Conservation (phyloP, 1,284 basidiomycete species). For the Pyrrhoderma lamaoense region DNA sequence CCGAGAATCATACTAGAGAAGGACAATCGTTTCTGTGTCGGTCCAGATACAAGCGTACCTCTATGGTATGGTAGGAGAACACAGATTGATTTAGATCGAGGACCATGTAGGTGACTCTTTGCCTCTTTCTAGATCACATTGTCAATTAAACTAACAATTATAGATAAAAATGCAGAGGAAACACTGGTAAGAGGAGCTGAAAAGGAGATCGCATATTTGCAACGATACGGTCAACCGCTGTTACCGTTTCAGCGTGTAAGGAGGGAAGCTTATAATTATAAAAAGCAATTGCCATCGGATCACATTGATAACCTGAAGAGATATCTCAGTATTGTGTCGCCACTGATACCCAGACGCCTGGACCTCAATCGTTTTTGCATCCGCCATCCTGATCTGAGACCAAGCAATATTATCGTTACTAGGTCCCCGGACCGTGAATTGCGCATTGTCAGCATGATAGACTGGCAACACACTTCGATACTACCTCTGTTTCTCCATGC, state of each 20-base stretch:
- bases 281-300: conserved; percentile 40
- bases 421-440: conserved; percentile 28
- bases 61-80: conserved; percentile 43
- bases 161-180: conserved; percentile 41
- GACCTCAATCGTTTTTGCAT: conserved; percentile 32
- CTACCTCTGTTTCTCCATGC: conserved; percentile 40
- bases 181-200: conserved; percentile 35
- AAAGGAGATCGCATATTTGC: conserved; percentile 45
- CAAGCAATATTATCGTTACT: conserved; percentile 33
- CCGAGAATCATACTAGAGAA: conserved; percentile 33
- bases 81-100: conserved; percentile 38
- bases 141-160: conserved; percentile 28
- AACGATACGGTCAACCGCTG: conserved; percentile 41
- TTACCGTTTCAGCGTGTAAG: conserved; percentile 39
- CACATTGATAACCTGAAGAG: conserved; percentile 33
- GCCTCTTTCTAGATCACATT: conserved; percentile 24
- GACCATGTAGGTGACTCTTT: conserved; percentile 41
- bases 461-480: conserved; percentile 38
- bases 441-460: conserved; percentile 30
- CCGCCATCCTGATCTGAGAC: conserved; percentile 38
- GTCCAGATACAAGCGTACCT: conserved; percentile 33
- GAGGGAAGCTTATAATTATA: conserved; percentile 38
- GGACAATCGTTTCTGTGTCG: conserved; percentile 38
- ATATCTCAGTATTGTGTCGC: conserved; percentile 33
- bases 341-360: conserved; percentile 30